Base-by-base conservation (phyloP, 805 yeast genomes). In the Wickerhamomyces bovis region DNA sequence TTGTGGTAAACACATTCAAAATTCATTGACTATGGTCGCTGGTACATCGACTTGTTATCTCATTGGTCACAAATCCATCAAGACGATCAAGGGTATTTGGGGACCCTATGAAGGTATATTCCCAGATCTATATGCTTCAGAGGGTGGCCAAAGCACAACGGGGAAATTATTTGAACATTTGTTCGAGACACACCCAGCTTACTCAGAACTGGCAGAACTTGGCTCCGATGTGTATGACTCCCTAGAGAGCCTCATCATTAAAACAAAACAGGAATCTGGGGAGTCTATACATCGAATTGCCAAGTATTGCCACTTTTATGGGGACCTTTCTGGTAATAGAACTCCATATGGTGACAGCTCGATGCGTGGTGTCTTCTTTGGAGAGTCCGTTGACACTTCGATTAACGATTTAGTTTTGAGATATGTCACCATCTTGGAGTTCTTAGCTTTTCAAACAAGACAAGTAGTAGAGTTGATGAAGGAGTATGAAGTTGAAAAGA, bases 11-110 rank as follows among this genome's bases (percentile, higher is more conserved):
- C 31, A 48, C 6, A 44, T 58, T 1, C 49, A 51, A 8, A 44
- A 53, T 6, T 55, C 69, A 6, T 52, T 79, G 21, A 66, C 76
- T 2, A 69, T 78, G 73, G 75, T 78, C 6, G 86, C 83, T 1
- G 85, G 85, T 0, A 80, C 85, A 0, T 77, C 83, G 7, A 78
- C 84, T 0, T 80, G 86, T 51, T 78, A 68, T 49, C 51, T 78
- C 13, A 53, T 65, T 12, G 65, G 68, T 0, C 62, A 66, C 22
- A 51, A 48, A 0, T 44, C 25, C 3, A 41, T 36, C 1, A 49
- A 55, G 2, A 44, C 56, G 1, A 53, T 68, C 2, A 64, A 69
- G 0, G 84, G 84, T 0, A 62, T 78, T 4, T 80, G 86, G 86
- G 85, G 86, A 0, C 85, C 85, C 0, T 80, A 74, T 53, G 53